Base-by-base conservation (phyloP, 73 alveolate genomes). In the Symbiodinium natans region DNA sequence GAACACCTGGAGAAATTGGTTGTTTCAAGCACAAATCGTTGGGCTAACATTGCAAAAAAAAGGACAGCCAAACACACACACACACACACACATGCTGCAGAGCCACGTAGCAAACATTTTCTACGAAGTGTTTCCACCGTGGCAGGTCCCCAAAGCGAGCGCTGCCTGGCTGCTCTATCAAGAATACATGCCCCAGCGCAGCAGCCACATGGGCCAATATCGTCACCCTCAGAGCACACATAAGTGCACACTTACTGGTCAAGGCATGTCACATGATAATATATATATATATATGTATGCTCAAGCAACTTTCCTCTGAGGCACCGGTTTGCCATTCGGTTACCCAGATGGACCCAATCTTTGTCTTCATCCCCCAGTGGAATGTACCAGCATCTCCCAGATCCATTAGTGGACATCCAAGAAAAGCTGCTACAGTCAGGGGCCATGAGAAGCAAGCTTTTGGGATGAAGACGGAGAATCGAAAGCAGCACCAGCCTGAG, bases 1-100 rank as follows among this genome's bases (percentile, higher is more conserved):
- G 83, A 68, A 88, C 17, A 88, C 95, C 95, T 88, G 33, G 86
- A 39, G 36, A 21, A 77, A 75, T 31, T 17, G 10, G 63, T 23
- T 2, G 63, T 48, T 48, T 1, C 63, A 5, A 48, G 63, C 27
- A 5, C 63, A 48, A 13, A 23, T 23, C 63, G n/a, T n/a, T 48
- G 63, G 27, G 19, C 63, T 48, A n/a, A 48, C 19, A 48, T 1
- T 0, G 3, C 63, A 2, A 1, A 5, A 2, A 48, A 1, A 48
- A 17, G 1, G 1, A 48, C 63, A 1, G 1, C 3, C 10, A 2
- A 23, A 0, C 1, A 48, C 15, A 48, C 63, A 48, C 63, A 13
- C 63, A 13, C 63, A 17, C 15, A 48, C 63, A 48, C 27, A 48
- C 63, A 48, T 17, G 63, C 63, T n/a, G 68, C 19, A 11, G 74